Base-by-base conservation (phyloP, 148 eudicot species). In the Rhododendron molle region DNA sequence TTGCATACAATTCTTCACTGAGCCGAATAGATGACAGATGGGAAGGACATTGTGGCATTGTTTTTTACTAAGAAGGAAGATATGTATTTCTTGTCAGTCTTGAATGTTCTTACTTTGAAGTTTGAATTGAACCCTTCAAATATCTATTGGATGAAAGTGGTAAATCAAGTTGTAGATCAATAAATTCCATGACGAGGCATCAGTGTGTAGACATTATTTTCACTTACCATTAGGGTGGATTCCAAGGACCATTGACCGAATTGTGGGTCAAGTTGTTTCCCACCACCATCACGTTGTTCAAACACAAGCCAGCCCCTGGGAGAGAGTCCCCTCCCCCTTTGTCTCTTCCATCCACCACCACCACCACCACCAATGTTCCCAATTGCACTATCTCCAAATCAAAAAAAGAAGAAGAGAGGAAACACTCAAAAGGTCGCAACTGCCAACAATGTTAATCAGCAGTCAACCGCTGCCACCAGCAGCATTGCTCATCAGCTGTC, bases 131-230 rank as follows among this genome's bases (percentile, higher is more conserved):
- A 49, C 23, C 13, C 30, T 50, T 20, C 34, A 18, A 0, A 30
- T 49, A 10, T 30, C 82, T 80, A 7, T 50, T 80, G 56, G 82
- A 80, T 49, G 82, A 15, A 80, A 49, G 60, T 49, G 82, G 56
- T 50, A 49, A 4, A 49, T 52, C 34, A 46, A 14, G 60, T 49
- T 20, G 21, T 46, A 47, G 60, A 79, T 79, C 60, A 46, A 46
- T 79, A 47, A 50, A 46, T 78, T 34, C 36, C 56, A 44, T 47
- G 11, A 79, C 12, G 81, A 49, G 81, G 38, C 38, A n/a, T 46
- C 49, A 79, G 38, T 49, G 18, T 49, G 60, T 49, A 49, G 81
- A 28, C 60, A 79, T 47, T 79, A 28, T 79, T 77, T 47, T 18
- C 23, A 40, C 49, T 1, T 7, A 76, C 13, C 13, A 26, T 78